A percentile compares a stretch with the other conserved stretches of the same genome.
Conservation (phyloP, 441 rosid species). For the Pelargonium australe region DNA sequence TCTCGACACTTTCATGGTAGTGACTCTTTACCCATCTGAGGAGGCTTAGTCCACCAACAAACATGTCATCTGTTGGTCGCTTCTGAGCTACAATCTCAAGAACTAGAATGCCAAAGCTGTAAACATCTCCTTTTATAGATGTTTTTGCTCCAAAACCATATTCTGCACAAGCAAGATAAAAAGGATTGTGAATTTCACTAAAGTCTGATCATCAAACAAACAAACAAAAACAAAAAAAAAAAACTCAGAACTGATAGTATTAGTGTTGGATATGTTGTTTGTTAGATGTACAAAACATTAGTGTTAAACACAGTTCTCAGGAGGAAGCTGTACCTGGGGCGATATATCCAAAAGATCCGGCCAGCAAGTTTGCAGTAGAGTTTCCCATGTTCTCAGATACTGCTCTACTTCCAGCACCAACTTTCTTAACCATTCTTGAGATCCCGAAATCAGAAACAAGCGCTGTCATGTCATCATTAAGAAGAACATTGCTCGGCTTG, state of each 20-base stretch:
- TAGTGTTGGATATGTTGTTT: no score
- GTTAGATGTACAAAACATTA: no score
- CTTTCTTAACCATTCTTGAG: conserved; percentile 35
- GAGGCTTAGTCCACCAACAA: conserved; percentile 28
- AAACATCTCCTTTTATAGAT: no score
- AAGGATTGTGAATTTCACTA: no score
- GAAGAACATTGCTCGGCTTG: conserved; percentile 44
- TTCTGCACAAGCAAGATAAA: no score
- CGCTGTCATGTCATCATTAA: conserved; percentile 42
- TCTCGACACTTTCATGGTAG: conserved; percentile 36
- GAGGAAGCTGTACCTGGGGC: conserved; percentile 32
- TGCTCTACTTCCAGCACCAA: conserved; percentile 27
- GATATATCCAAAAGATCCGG: conserved; percentile 42
- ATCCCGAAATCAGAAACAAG: conserved; percentile 40
- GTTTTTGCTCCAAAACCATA: no score
- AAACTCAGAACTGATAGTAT: no score
- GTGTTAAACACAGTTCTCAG: no score
- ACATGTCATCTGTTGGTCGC: conserved; percentile 37
- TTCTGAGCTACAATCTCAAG: background rate
- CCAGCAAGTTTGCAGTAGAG: conserved; percentile 44
- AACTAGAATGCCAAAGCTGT: no score
- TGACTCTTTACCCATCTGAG: conserved; percentile 37
- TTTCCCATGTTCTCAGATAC: conserved; percentile 37
- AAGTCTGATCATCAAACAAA: no score
- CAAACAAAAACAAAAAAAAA: no score